phyloP scores from a whole-genome alignment of 768 basidiomycete genomes.

The Termitomyces bulborhizus region DNA sequence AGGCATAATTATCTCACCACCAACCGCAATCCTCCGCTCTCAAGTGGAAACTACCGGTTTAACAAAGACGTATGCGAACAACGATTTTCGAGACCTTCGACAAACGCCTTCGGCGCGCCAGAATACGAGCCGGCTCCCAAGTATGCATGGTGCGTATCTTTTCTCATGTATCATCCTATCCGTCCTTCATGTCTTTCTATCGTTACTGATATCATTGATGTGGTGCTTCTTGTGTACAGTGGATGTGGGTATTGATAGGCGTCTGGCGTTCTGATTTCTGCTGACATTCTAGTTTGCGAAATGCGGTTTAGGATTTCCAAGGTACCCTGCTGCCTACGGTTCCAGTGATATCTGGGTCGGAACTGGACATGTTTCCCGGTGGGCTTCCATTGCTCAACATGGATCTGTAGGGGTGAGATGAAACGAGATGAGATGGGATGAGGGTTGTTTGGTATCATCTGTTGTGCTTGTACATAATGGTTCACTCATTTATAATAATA shows the following conservation, averaged over 20 bases:
- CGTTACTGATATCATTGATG: not conserved
- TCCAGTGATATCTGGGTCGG: slow-evolving; percentile 5
- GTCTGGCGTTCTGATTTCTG: slow-evolving; percentile 14
- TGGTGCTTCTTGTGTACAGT: slow-evolving; percentile 17
- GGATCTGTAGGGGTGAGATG: slow-evolving; percentile 3
- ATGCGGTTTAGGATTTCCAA: slow-evolving; percentile 11
- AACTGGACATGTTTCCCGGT: slow-evolving; percentile 6
- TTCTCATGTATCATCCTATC: not conserved
- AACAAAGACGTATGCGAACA: slow-evolving; percentile 75
- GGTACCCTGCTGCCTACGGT: slow-evolving; percentile 3
- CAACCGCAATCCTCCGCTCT: slow-evolving; percentile 55
- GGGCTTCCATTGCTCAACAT: slow-evolving; percentile 10
- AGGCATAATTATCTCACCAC: slow-evolving; percentile 55
- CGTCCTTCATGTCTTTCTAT: not conserved
- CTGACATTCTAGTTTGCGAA: slow-evolving; percentile 5
- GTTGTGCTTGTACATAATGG: not conserved
- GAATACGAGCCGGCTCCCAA: slow-evolving; percentile 83
- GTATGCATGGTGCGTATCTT: slow-evolving; percentile 60
- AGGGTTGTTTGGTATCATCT: not conserved
- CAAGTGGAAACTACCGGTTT: slow-evolving; percentile 59
- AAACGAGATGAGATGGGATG: too few species aligned
- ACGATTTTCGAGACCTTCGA: slow-evolving; percentile 76
- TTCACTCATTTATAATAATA: not conserved
- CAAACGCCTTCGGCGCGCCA: slow-evolving; percentile 63
- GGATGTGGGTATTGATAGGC: slow-evolving; percentile 36